Percentiles rank a stretch among this genome's conserved stretches.
phyloP scores from a whole-genome alignment of 768 basidiomycete genomes.

The Kwoniella dejecticola region DNA sequence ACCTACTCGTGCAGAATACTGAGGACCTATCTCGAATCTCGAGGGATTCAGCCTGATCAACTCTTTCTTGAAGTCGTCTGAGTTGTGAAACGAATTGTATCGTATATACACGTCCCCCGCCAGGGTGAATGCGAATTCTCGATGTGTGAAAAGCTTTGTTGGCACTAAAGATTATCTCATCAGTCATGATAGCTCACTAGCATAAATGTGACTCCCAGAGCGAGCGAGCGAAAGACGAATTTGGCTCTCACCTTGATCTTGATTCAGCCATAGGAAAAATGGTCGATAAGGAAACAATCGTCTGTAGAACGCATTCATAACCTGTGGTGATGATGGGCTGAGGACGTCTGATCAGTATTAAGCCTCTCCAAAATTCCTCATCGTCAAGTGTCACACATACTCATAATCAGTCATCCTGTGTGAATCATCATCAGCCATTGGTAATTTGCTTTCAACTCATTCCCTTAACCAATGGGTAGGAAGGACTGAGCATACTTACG shows the following conservation, averaged over 20 bases:
- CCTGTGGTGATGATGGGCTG: slow-evolving; percentile 61
- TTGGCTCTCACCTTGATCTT: slow-evolving; percentile 65
- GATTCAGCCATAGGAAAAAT: slow-evolving; percentile 92
- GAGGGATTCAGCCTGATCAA: slow-evolving; percentile 80
- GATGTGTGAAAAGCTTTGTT: slow-evolving; percentile 79
- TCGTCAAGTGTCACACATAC: slow-evolving; percentile 15
- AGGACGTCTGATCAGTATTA: not conserved
- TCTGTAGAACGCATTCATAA: slow-evolving; percentile 79
- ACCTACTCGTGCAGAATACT: slow-evolving; percentile 82
- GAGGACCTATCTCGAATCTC: slow-evolving; percentile 95
- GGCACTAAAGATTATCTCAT: too few relatives aligned
- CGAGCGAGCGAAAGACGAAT: not conserved
- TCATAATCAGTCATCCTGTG: slow-evolving; percentile 39
- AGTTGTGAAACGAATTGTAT: slow-evolving; percentile 83
- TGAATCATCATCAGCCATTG: too few relatives aligned
- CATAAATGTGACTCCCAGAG: too few relatives aligned
- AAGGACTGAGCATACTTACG: slow-evolving; percentile 10
- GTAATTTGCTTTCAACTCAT: slow-evolving; percentile 7
- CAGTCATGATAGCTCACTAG: too few relatives aligned
- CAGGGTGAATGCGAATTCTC: slow-evolving; percentile 95
- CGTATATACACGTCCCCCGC: slow-evolving; percentile 88
- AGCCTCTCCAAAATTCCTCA: too few relatives aligned
- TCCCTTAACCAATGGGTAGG: not conserved
- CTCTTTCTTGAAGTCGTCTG: slow-evolving; percentile 89
- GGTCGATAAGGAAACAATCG: slow-evolving; percentile 93